Percentiles rank a stretch among this genome's conserved stretches.
Conservation (phyloP, 495 filamentous ascomycete species). For the Neurospora sp. region DNA sequence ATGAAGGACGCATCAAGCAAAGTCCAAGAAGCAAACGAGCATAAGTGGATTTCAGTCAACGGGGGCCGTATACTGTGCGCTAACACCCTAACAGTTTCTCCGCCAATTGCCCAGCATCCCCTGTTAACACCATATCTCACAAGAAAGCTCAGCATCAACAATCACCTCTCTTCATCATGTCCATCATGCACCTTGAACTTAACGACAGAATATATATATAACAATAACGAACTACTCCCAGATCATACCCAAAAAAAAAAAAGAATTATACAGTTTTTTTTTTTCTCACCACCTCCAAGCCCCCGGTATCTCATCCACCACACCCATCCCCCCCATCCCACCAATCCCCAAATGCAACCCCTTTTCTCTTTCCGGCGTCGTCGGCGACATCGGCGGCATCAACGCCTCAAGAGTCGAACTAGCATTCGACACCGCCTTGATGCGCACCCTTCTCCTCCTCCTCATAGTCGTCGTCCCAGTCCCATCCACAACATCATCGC, state of each 20-base stretch:
- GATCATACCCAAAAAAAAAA: not conserved
- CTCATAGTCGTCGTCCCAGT: not conserved
- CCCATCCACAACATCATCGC: not conserved
- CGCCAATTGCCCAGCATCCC: too few species aligned
- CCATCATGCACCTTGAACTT: too few species aligned
- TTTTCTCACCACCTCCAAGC: conserved; percentile 10
- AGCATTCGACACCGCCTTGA: not conserved
- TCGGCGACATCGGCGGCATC: not conserved
- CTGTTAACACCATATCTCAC: too few species aligned
- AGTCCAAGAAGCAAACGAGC: too few species aligned
- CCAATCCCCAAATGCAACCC: conserved; percentile 1
- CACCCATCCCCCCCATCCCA: not conserved
- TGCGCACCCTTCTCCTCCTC: not conserved
- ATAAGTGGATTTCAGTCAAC: too few species aligned
- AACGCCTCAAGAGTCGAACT: not conserved
- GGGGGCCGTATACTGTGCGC: too few species aligned
- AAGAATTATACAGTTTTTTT: not conserved
- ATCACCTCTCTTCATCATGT: too few species aligned
- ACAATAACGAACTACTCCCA: not conserved
- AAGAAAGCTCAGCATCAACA: too few species aligned
- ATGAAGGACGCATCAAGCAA: too few species aligned
- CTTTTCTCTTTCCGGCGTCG: not conserved
- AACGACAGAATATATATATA: too few species aligned
- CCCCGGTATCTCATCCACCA: conserved; percentile 7
- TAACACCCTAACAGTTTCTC: too few species aligned